Conservation (phyloP, 768 basidiomycete species). For the Tubosaeta sp. region DNA sequence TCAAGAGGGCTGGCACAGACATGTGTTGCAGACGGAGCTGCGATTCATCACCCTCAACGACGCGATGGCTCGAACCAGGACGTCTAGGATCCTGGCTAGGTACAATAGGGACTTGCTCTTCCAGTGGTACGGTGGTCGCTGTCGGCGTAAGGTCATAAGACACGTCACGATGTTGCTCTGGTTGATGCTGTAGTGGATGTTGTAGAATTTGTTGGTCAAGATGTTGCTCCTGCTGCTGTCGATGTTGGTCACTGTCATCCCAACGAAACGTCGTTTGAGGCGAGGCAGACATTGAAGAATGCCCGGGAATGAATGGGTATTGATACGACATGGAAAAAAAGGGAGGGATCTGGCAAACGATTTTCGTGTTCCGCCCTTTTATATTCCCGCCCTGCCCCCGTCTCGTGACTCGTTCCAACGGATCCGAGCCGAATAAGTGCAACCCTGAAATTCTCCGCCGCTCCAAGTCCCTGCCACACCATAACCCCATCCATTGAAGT, state of each 20-base stretch:
- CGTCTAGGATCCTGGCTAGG: constrained; percentile 26
- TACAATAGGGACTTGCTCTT: constrained; percentile 29
- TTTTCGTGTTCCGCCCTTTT: constrained; percentile 29
- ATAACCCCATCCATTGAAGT: no score
- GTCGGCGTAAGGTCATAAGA: constrained; percentile 15
- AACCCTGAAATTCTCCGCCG: background rate
- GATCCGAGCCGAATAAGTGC: constrained; percentile 12
- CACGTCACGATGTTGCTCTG: constrained; percentile 22
- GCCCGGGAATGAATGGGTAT: constrained; percentile 43
- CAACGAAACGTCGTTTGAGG: constrained; percentile 40
- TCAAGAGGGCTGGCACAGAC: constrained; percentile 15
- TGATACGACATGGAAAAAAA: constrained; percentile 47
- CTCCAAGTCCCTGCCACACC: no score
- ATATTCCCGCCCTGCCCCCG: constrained; percentile 11
- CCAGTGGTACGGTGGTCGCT: constrained; percentile 16
- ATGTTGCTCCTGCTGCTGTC: constrained; percentile 31
- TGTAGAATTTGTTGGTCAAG: constrained; percentile 38
- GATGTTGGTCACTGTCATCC: constrained; percentile 34
- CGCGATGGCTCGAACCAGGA: constrained; percentile 16
- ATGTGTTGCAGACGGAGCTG: constrained; percentile 24
- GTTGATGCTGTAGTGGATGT: constrained; percentile 36
- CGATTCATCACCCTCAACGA: constrained; percentile 22
- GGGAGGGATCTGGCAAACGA: constrained; percentile 19
- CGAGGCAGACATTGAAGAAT: constrained; percentile 46
- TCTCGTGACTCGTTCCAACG: constrained; percentile 27